Evolutionary conservation across 2,329 filamentous ascomycete genomes (phyloP).

Genomic region (Akanthomyces muscarius): DNA sequence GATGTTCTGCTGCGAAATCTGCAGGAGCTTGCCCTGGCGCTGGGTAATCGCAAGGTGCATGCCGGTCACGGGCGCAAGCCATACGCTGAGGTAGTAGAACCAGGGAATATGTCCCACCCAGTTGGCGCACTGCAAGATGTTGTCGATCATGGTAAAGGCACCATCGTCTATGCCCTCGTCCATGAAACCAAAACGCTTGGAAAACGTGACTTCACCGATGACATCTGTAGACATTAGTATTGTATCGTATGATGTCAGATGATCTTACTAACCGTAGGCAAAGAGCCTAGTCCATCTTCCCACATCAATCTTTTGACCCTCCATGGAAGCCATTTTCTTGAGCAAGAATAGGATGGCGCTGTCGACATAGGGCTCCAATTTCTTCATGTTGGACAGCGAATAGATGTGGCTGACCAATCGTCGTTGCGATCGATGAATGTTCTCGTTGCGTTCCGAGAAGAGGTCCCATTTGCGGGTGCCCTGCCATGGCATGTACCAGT

Average conservation of each 20-base stretch:
- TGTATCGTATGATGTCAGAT: conserved; percentile 29
- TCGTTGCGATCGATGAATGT: background rate
- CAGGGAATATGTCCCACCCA: background rate
- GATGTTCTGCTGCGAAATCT: background rate
- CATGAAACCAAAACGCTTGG: conserved; percentile 30
- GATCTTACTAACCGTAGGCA: conserved; percentile 22
- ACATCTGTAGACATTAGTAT: conserved; percentile 30
- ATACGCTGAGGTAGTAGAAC: background rate
- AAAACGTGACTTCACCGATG: conserved; percentile 30
- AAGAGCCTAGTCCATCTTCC: background rate
- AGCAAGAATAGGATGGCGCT: conserved; percentile 25
- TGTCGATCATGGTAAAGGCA: background rate
- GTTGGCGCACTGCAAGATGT: background rate
- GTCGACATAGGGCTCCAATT: background rate
- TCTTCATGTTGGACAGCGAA: conserved; percentile 36
- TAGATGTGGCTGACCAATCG: conserved; percentile 11
- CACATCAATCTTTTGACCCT: background rate
- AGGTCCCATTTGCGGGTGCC: background rate
- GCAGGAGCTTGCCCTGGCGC: background rate
- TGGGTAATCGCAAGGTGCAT: background rate
- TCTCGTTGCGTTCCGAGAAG: background rate
- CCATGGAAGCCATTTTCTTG: conserved; percentile 9
- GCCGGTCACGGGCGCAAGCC: background rate
- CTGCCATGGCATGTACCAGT: background rate
- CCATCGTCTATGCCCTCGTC: conserved; percentile 28